Base-by-base conservation (phyloP, 2,329 filamentous ascomycete species). In the Chlorencoelia australis region DNA sequence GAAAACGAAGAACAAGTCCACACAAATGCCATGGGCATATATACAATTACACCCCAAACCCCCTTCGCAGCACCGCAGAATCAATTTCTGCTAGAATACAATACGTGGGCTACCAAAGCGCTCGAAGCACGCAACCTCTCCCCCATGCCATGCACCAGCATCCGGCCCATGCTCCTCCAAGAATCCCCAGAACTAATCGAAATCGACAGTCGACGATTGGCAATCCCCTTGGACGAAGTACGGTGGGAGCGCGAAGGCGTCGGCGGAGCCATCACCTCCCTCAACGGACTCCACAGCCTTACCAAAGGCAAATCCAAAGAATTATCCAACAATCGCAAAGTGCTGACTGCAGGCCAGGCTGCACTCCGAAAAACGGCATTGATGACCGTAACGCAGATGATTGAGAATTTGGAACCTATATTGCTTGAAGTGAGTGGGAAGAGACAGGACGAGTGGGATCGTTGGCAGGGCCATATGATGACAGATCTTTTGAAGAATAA, bases 381-480 rank as follows among this genome's bases (percentile, higher is more conserved):
- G 38, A 63, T 83, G 54, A 86, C 82, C 2, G 76, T 88, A 5
- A 74, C 93, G 35, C 82, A 88, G 55, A 73, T 86, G 68, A 84
- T 94, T 36, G 84, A 91, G 56, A 81, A 80, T 44, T 64, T 95
- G 51, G 88, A 95, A 59, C 84, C 85, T 4, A 63, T 91, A 40
- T 64, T 95, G 48, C 75, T 82, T 49, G 82, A 94, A 51, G 75
- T 77, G 30, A 93, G 82, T 53, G 82, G 81, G 10, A 94, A 94
- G 66, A 85, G 81, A 51, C 76, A 83, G 54, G 86, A 94, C 49
- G 88, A 95, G 62, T 95, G 87, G 87, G 83, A 93, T 57, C 68
- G 76, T 27, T 95, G 88, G 88, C 76, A 83, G 62, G 77, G 79
- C 26, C 84, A 80, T 59, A 84, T 94, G 81, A 89, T 86, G 71